These are phyloP conservation scores for Trichoderma breve DNA, from an alignment of 2,329 filamentous ascomycete species.

Conservation along the genomic window DNA sequence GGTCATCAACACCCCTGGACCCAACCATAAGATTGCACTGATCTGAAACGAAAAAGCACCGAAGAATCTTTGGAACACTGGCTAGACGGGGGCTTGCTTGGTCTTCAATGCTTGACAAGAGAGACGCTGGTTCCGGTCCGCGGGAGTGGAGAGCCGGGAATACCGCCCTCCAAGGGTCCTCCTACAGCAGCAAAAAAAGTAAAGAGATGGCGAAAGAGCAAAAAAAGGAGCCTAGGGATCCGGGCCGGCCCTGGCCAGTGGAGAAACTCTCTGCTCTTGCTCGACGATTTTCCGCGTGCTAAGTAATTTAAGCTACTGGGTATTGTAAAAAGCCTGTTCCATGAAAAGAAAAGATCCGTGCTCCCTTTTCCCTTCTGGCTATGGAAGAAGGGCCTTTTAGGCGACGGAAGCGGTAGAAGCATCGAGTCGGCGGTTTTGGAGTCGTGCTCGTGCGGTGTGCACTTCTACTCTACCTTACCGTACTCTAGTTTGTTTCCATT, in stretches of 20 bases:
- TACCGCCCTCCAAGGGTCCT: background rate
- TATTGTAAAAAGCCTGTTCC: background rate
- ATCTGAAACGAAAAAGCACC: constrained; percentile 18
- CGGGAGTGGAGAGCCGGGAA: background rate
- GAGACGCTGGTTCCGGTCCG: background rate
- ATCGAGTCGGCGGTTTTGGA: background rate
- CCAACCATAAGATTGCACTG: background rate
- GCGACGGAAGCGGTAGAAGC: background rate
- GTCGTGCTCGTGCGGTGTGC: background rate
- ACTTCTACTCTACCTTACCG: background rate
- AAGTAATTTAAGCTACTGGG: constrained; percentile 13
- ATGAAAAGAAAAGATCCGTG: background rate
- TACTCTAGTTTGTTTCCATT: background rate
- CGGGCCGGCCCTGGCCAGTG: constrained; percentile 14
- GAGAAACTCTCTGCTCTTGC: background rate
- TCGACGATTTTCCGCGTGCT: background rate
- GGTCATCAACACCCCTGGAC: background rate
- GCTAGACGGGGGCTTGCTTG: background rate
- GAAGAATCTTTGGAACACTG: background rate
- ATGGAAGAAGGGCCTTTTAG: background rate
- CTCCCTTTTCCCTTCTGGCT: background rate
- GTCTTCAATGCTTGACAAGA: background rate
- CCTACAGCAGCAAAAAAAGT: background rate
- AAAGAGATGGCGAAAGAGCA: background rate
- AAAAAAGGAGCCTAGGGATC: background rate